Conservation (phyloP, 2,329 filamentous ascomycete genomes). For the Podosphaera xanthii region DNA sequence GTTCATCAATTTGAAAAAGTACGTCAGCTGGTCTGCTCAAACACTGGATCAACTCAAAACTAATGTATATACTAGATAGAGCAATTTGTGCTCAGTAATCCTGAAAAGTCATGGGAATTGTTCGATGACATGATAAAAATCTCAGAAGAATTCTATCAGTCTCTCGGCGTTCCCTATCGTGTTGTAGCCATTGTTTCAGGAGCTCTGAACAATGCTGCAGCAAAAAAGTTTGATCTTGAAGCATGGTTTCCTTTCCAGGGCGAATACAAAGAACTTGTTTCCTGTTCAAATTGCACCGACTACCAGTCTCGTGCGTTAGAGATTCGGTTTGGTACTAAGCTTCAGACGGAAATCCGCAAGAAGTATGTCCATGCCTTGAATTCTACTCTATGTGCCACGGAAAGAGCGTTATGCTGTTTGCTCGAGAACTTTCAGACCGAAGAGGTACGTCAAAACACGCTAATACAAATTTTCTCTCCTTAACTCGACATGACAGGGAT, state of each 20-base stretch:
- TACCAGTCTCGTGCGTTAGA: slow-evolving; percentile 90
- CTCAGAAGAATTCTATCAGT: slow-evolving; percentile 90
- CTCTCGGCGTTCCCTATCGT: slow-evolving; percentile 69
- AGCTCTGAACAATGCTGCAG: slow-evolving; percentile 67
- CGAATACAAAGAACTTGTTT: slow-evolving; percentile 96
- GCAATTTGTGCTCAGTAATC: slow-evolving; percentile 61
- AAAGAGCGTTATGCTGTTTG: slow-evolving; percentile 78
- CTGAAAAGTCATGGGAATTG: slow-evolving; percentile 76
- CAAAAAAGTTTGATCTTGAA: slow-evolving; percentile 91
- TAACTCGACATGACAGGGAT: slow-evolving; percentile 27
- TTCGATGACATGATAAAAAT: slow-evolving; percentile 83
- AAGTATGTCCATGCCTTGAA: slow-evolving; percentile 88
- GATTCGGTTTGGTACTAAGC: slow-evolving; percentile 77
- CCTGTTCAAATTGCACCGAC: slow-evolving; percentile 93
- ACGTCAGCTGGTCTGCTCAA: slow-evolving; percentile 1
- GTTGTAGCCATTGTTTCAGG: slow-evolving; percentile 92
- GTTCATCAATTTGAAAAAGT: slow-evolving; percentile 96
- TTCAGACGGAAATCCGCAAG: slow-evolving; percentile 65
- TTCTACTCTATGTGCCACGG: slow-evolving; percentile 73
- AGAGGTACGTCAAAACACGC: slow-evolving; percentile 30
- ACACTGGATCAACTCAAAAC: slow-evolving; percentile 1
- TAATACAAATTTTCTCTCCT: background rate
- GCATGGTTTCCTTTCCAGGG: slow-evolving; percentile 92
- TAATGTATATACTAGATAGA: slow-evolving; percentile 31
- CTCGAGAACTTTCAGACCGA: slow-evolving; percentile 93